A percentile compares a stretch with the other conserved stretches of the same genome.
These are phyloP conservation scores for Pyronema domesticum DNA, from an alignment of 495 filamentous ascomycete species.

Conservation along the genomic window DNA sequence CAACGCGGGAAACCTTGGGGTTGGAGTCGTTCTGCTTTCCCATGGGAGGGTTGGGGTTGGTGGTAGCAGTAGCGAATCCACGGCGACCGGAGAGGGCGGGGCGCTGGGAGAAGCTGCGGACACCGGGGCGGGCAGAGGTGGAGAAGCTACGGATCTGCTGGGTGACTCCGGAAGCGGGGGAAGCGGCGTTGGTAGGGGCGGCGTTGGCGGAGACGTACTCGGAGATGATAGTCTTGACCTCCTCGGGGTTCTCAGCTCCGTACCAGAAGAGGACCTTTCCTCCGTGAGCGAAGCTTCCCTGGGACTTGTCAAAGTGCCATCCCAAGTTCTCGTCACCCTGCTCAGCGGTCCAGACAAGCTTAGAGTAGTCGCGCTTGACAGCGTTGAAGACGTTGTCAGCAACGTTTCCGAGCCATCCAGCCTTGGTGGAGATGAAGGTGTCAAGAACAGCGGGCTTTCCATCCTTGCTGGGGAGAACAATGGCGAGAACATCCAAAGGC, in stretches of 20 bases:
- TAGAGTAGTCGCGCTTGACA: conserved; percentile 82
- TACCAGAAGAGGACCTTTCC: conserved; percentile 96
- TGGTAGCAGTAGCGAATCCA: conserved; percentile 44
- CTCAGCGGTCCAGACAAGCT: conserved; percentile 91
- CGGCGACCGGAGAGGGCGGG: conserved; percentile 24
- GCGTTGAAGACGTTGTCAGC: conserved; percentile 93
- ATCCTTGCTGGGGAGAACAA: conserved; percentile 57
- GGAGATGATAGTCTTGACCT: conserved; percentile 70
- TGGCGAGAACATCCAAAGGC: conserved; percentile 87
- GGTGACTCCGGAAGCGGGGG: conserved; percentile 28
- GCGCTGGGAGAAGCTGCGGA: conserved; percentile 2
- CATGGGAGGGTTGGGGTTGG: conserved; percentile 95
- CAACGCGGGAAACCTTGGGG: conserved; percentile 60
- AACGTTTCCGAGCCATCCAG: conserved; percentile 87
- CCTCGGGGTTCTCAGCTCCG: conserved; percentile 67
- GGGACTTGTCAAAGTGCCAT: conserved; percentile 97
- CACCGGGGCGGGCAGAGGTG: conserved; percentile 30
- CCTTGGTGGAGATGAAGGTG: conserved; percentile 87
- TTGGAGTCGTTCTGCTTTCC: conserved; percentile 83
- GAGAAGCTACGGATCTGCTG: conserved; percentile 53
- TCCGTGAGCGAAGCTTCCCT: conserved; percentile 66
- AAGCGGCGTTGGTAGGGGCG: conserved; percentile 36
- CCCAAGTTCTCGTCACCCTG: conserved; percentile 92
- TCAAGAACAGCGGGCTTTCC: conserved; percentile 55
- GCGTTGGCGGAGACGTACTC: conserved; percentile 64